A percentile compares a stretch with the other conserved stretches of the same genome.
phyloP scores from a whole-genome alignment of 108 stramenopile species.

The Nitzschia sp. region DNA sequence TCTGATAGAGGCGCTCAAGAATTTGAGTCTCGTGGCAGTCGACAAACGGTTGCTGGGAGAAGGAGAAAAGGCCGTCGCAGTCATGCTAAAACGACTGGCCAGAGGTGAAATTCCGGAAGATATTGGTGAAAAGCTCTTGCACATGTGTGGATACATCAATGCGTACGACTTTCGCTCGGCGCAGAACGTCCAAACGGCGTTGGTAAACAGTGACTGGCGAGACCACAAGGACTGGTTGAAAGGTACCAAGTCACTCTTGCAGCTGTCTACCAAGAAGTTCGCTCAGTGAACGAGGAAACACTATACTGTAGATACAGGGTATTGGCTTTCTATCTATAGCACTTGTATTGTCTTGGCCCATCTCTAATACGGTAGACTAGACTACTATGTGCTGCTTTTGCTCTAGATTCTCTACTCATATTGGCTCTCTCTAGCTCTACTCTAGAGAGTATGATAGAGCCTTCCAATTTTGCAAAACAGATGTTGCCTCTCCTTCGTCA shows the following conservation, averaged over 20 bases:
- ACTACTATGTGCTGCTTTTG: no score
- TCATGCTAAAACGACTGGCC: constrained; percentile 72
- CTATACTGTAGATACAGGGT: no score
- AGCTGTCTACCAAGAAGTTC: constrained; percentile 78
- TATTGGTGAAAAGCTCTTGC: constrained; percentile 46
- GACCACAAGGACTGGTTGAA: constrained; percentile 97
- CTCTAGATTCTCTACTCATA: no score
- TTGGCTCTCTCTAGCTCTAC: no score
- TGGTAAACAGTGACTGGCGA: constrained; percentile 87
- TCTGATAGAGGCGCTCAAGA: constrained; percentile 46
- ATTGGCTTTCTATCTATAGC: no score
- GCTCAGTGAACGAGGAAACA: constrained; percentile 9
- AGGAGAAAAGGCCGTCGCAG: constrained; percentile 73
- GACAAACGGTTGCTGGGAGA: constrained; percentile 81
- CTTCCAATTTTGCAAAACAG: no score
- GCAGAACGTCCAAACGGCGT: constrained; percentile 57
- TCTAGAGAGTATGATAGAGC: no score
- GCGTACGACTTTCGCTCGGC: constrained; percentile 69
- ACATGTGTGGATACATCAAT: constrained; percentile 49
- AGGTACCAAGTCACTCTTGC: constrained; percentile 89
- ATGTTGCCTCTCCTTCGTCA: no score
- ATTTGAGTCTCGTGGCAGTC: constrained; percentile 35
- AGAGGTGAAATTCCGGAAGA: constrained; percentile 64
- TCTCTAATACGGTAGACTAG: no score
- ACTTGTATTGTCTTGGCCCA: no score